Evolutionary conservation across 768 basidiomycete genomes (phyloP), one percentile per base, ranked within the genome.

Genomic region (Boletus subcaerulescens): DNA sequence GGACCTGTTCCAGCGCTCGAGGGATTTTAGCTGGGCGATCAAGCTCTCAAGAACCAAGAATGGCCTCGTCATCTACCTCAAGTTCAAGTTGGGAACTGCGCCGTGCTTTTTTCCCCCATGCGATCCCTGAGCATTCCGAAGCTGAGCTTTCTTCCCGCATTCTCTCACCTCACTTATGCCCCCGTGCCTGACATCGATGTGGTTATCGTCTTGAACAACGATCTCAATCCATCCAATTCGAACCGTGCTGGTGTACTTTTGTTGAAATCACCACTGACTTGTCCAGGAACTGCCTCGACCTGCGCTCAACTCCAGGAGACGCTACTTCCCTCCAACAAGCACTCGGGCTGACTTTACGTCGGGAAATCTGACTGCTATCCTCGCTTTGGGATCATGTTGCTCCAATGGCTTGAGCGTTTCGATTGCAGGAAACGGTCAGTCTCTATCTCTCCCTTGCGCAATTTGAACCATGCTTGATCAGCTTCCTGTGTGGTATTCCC

Each of bases 161-260:
- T n/a, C n/a, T n/a, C n/a, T 20, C 45, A 33, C 17, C 1, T 33
- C 31, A n/a, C 31, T 3, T 12, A 33, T 35, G 12, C 33, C 12
- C 12, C n/a, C n/a, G n/a, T n/a, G n/a, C n/a, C n/a, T n/a, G n/a
- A n/a, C n/a, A n/a, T 41, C 17, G 50, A 52, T 9, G 53, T 60
- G 26, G 44, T 60, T 14, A 48, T 55, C 14, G 14, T 60, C 43
- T 60, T 50, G 4, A 60, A 60, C 49, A 60, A 60, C 24, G 53
- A 60, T 43, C 50, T 60, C 24, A 11, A 60, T 44, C 42, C 47
- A 0, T 60, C 53, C 40, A 48, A 56, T 7, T 18, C 18, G 11
- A 50, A 52, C 31, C 50, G 58, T 33, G 47, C 38, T 9, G 17
- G 59, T 20, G 59, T 53, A 24, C 47, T 60, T 18, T 56, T 60